phyloP scores from a whole-genome alignment of 2,329 filamentous ascomycete species.

The Geosmithia putterillii region DNA sequence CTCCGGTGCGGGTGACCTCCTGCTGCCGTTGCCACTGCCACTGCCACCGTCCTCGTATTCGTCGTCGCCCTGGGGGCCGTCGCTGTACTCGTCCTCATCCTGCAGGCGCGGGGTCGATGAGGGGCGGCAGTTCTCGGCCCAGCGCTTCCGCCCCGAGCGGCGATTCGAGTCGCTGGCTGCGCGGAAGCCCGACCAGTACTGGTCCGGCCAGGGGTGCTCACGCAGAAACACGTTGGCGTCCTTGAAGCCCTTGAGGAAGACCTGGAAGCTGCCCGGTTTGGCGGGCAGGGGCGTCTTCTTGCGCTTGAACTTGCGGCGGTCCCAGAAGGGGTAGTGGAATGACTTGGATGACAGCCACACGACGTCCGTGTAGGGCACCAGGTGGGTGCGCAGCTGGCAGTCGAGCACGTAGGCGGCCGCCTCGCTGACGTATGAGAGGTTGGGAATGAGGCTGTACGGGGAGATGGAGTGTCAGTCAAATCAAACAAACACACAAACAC shows the following conservation, averaged over 20 bases:
- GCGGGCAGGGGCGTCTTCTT: slow-evolving; percentile 78
- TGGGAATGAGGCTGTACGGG: slow-evolving; percentile 64
- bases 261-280: slow-evolving; percentile 92
- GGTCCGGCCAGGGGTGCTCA: slow-evolving; percentile 94
- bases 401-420: slow-evolving; percentile 94
- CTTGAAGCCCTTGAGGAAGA: slow-evolving; percentile 93
- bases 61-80: slow-evolving; percentile 42
- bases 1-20: slow-evolving; percentile 34
- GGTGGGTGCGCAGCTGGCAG: slow-evolving; percentile 73
- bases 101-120: slow-evolving; percentile 26
- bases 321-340: slow-evolving; percentile 98
- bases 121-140: slow-evolving; percentile 75
- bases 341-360: slow-evolving; percentile 91
- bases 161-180: slow-evolving; percentile 54
- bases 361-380: slow-evolving; percentile 95
- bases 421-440: slow-evolving; percentile 95
- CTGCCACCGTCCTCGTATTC: slow-evolving; percentile 41
- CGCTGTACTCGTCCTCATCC: slow-evolving; percentile 53
- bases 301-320: slow-evolving; percentile 74
- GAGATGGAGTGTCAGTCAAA: background rate
- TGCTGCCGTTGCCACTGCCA: slow-evolving; percentile 30
- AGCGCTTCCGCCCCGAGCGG: slow-evolving; percentile 52
- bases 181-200: slow-evolving; percentile 60
- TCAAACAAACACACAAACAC: background rate
- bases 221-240: slow-evolving; percentile 92